phyloP scores from a whole-genome alignment of 805 yeast species.

The Kuraishia cidri region DNA sequence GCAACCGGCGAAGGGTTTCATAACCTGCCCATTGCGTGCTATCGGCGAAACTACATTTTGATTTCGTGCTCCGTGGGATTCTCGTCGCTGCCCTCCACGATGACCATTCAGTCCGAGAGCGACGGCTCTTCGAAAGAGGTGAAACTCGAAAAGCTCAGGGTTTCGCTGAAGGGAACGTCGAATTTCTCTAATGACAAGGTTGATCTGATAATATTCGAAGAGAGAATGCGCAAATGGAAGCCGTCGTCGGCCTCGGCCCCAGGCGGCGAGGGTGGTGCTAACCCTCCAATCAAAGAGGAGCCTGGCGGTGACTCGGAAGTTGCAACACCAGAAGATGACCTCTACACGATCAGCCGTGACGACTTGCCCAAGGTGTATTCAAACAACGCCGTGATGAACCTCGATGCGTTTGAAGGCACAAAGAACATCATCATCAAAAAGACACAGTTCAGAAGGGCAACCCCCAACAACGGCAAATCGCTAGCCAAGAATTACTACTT shows the following conservation, averaged over 20 bases:
- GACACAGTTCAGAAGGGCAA: conserved; percentile 40
- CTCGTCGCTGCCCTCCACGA: conserved; percentile 1
- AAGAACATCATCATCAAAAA: conserved; percentile 23
- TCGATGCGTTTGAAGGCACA: conserved; percentile 6
- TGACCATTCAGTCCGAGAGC: background rate
- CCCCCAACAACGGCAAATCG: conserved; percentile 41
- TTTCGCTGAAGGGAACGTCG: conserved; percentile 27
- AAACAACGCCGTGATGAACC: background rate
- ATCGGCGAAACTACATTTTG: conserved; percentile 32
- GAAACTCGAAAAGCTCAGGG: conserved; percentile 1
- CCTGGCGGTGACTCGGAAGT: background rate
- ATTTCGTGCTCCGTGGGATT: conserved; percentile 9
- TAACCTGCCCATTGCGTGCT: conserved; percentile 33
- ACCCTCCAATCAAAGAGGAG: no score
- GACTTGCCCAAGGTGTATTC: background rate
- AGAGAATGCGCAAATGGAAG: no score
- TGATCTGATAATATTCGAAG: conserved; percentile 22
- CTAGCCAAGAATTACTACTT: conserved; percentile 35
- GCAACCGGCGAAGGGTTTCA: conserved; percentile 3
- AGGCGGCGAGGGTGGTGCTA: no score
- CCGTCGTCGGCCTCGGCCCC: no score
- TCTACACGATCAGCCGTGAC: no score
- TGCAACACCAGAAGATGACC: no score
- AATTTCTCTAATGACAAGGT: conserved; percentile 18
- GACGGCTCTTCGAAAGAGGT: no score